Evolutionary conservation across 805 yeast species (phyloP).

Genomic region (Wickerhamiella slavikovae): DNA sequence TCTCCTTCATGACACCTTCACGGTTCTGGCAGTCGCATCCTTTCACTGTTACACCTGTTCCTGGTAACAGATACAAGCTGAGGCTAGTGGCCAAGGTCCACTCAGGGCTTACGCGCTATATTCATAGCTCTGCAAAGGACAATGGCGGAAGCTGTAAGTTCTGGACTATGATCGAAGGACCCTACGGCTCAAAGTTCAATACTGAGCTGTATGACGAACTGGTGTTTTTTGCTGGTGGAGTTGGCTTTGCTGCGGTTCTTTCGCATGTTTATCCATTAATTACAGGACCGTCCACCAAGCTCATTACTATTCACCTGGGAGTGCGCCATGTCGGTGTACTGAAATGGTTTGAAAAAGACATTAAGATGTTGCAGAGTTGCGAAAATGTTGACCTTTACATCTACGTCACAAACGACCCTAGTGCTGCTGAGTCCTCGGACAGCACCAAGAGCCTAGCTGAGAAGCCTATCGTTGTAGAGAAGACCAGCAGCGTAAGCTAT

Average conservation of each 20-base stretch:
- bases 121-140: background rate
- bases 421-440: background rate
- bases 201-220: constrained; percentile 31
- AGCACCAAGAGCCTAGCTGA: background rate
- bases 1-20: constrained; percentile 21
- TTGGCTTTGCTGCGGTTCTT: constrained; percentile 46
- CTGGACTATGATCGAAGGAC: constrained; percentile 33
- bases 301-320: background rate
- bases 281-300: background rate
- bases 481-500: background rate
- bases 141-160: background rate
- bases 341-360: constrained; percentile 26
- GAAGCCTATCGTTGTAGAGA: background rate
- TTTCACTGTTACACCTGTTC: constrained; percentile 30
- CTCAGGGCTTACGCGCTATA: constrained; percentile 1
- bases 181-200: constrained; percentile 39
- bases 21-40: constrained; percentile 60
- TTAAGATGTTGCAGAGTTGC: constrained; percentile 13
- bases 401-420: constrained; percentile 1
- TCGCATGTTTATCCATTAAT: constrained; percentile 15
- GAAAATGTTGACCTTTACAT: constrained; percentile 2
- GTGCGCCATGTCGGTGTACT: too few species aligned
- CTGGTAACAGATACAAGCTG: constrained; percentile 9
- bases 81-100: constrained; percentile 2
- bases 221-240: constrained; percentile 51